A percentile compares a stretch with the other conserved stretches of the same genome.
Conservation (phyloP, 129 eudicot species). For the Escallonia herrerae region DNA sequence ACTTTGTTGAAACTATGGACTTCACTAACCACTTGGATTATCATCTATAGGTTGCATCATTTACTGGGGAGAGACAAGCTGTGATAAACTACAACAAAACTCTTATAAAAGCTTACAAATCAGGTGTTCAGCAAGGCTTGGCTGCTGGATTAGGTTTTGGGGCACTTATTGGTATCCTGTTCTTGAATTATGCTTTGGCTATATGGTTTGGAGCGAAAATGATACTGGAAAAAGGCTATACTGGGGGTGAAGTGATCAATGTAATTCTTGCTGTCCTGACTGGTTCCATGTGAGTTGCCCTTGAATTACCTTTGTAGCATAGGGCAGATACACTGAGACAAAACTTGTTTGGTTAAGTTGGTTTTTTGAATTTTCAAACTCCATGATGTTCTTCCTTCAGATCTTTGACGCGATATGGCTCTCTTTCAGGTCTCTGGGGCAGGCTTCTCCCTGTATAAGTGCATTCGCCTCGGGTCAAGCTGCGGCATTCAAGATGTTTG, state of each 20-base stretch:
- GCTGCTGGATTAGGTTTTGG: slow-evolving; percentile 50
- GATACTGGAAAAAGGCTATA: slow-evolving; percentile 33
- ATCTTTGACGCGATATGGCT: background rate
- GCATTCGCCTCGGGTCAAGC: slow-evolving; percentile 52
- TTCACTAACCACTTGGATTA: background rate
- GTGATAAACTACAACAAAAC: slow-evolving; percentile 34
- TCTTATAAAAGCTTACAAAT: slow-evolving; percentile 33
- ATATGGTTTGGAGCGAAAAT: slow-evolving; percentile 50
- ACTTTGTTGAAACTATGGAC: background rate
- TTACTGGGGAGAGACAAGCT: slow-evolving; percentile 53
- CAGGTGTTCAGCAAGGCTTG: slow-evolving; percentile 43
- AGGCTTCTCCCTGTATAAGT: slow-evolving; percentile 43
- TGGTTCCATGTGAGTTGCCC: slow-evolving; percentile 45
- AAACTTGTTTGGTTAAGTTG: background rate
- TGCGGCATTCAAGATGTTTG: slow-evolving; percentile 55
- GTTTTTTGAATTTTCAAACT: background rate
- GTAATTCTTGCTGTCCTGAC: slow-evolving; percentile 45
- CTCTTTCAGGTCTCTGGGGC: slow-evolving; percentile 39
- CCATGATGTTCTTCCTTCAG: background rate
- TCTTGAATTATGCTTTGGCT: slow-evolving; percentile 46
- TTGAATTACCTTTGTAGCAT: background rate
- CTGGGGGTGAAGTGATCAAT: slow-evolving; percentile 49
- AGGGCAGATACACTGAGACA: background rate
- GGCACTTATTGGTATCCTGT: slow-evolving; percentile 23
- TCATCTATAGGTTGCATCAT: slow-evolving; percentile 44